Evolutionary conservation across 768 basidiomycete genomes (phyloP).

Genomic region (Porphyrellus cyaneotinctus): DNA sequence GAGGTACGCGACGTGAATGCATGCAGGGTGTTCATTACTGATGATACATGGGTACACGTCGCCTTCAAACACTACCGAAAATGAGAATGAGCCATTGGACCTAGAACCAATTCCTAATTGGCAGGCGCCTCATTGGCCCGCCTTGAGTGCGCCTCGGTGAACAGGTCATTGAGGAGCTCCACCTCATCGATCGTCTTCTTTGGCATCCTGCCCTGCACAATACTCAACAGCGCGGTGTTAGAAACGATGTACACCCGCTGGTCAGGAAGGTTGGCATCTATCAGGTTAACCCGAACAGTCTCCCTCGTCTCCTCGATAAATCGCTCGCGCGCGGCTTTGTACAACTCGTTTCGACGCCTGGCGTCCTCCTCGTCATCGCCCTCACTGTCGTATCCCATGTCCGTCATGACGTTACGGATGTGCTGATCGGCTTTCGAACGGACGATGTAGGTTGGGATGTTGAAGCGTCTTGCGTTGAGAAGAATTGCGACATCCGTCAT

Average conservation of each 20-base stretch:
- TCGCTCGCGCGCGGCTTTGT: constrained; percentile 9
- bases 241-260: constrained; percentile 30
- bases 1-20: too few species aligned
- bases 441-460: constrained; percentile 21
- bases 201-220: constrained; percentile 17
- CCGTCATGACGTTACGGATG: constrained; percentile 18
- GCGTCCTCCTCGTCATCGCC: constrained; percentile 11
- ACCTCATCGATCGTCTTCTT: constrained; percentile 23
- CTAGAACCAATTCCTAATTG: too few species aligned
- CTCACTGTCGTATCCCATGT: constrained; percentile 19
- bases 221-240: constrained; percentile 12
- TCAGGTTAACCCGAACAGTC: constrained; percentile 17
- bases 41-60: too few species aligned
- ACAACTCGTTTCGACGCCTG: constrained; percentile 8
- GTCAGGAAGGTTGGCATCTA: constrained; percentile 22
- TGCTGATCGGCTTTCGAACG: constrained; percentile 23
- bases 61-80: too few species aligned
- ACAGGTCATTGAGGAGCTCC: constrained; percentile 18
- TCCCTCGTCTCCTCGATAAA: constrained; percentile 16
- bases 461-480: background rate
- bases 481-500: constrained; percentile 22
- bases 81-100: too few species aligned
- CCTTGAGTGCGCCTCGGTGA: constrained; percentile 11
- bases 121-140: background rate
- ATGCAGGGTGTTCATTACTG: too few species aligned